phyloP scores from a whole-genome alignment of 2,329 filamentous ascomycete species.

The Cercospora zeae-maydis region DNA sequence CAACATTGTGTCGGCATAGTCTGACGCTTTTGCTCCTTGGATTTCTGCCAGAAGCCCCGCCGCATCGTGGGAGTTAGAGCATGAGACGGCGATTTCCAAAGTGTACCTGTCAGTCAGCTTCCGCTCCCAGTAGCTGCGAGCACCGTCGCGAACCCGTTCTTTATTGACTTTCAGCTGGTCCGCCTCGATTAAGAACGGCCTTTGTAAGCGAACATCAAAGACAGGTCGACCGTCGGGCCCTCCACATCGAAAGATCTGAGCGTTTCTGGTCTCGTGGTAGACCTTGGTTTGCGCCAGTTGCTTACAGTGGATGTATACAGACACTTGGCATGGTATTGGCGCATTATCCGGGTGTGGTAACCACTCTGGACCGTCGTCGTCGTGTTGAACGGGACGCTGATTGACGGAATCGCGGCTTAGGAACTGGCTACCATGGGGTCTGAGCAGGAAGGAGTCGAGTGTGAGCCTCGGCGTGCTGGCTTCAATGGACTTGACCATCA shows the following conservation, averaged over 20 bases:
- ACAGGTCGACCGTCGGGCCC: neutral
- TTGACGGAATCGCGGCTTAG: neutral
- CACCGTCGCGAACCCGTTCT: constrained; percentile 17
- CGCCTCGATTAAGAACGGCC: constrained; percentile 26
- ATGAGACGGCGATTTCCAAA: constrained; percentile 31
- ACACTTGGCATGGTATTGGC: constrained; percentile 24
- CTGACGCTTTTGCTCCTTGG: constrained; percentile 10
- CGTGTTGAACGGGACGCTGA: neutral
- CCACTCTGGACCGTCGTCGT: constrained; percentile 19
- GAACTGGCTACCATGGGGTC: neutral
- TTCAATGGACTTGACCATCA: constrained; percentile 4
- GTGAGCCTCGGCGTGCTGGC: neutral
- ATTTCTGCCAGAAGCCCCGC: constrained; percentile 32
- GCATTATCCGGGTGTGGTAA: constrained; percentile 23
- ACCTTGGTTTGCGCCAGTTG: constrained; percentile 7
- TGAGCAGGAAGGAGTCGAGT: constrained; percentile 4
- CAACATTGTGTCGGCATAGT: constrained; percentile 3
- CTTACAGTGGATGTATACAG: constrained; percentile 19
- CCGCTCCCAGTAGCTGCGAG: constrained; percentile 22
- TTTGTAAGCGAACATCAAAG: constrained; percentile 27
- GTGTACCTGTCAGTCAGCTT: constrained; percentile 23
- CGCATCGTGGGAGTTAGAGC: constrained; percentile 31
- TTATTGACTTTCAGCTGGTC: constrained; percentile 23
- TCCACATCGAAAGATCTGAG: constrained; percentile 17
- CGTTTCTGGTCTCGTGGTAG: constrained; percentile 17